These are phyloP conservation scores for Diaporthe longicolla DNA, from an alignment of 2,329 filamentous ascomycete species.

Conservation along the genomic window DNA sequence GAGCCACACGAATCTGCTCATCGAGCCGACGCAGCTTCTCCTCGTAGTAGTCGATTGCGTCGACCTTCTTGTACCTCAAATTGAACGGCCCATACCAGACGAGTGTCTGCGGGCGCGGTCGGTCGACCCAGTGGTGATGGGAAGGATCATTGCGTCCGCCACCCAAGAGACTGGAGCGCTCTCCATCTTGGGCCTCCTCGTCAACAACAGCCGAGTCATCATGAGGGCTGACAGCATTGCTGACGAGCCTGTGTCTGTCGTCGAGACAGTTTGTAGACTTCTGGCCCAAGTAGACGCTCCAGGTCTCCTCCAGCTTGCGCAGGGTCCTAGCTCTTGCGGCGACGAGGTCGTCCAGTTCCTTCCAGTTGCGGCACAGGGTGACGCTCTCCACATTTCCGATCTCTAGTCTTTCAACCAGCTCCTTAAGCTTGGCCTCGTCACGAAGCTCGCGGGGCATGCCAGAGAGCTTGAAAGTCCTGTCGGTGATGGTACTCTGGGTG, in stretches of 20 bases:
- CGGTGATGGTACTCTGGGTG: constrained; percentile 94
- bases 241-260: constrained; percentile 22
- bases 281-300: constrained; percentile 81
- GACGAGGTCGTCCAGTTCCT: constrained; percentile 81
- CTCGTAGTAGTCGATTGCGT: constrained; percentile 95
- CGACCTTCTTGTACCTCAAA: constrained; percentile 79
- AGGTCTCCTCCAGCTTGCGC: constrained; percentile 83
- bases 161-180: constrained; percentile 50
- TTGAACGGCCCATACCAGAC: constrained; percentile 85
- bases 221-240: constrained; percentile 37
- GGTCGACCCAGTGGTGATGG: constrained; percentile 58
- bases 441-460: constrained; percentile 86
- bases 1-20: constrained; percentile 77
- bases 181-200: constrained; percentile 54
- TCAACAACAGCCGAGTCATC: constrained; percentile 53
- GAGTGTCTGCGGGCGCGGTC: constrained; percentile 75
- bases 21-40: constrained; percentile 86
- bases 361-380: constrained; percentile 89
- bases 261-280: constrained; percentile 54
- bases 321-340: constrained; percentile 75
- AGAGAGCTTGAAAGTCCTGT: constrained; percentile 91
- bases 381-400: constrained; percentile 94
- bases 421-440: constrained; percentile 85
- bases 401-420: constrained; percentile 87
- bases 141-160: constrained; percentile 45